phyloP scores from a whole-genome alignment of 257 asterid species.

The Solanum paucissectum region DNA sequence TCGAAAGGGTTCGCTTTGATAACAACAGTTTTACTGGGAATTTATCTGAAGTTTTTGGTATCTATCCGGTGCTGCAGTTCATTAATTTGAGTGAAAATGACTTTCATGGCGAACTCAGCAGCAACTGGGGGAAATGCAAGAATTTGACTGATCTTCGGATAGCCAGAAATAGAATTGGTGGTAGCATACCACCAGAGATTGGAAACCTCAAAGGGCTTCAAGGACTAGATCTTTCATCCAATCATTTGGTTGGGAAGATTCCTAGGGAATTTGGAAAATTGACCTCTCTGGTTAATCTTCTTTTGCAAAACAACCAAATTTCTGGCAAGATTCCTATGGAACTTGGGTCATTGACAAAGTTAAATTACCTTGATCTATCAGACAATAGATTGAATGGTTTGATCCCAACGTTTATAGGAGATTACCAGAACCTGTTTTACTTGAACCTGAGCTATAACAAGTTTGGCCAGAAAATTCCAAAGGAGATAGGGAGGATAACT shows the following conservation, averaged over 20 bases:
- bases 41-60: background rate
- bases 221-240: background rate
- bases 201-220: background rate
- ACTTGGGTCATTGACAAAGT: background rate
- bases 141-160: background rate
- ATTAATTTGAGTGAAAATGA: background rate
- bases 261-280: constrained; percentile 1
- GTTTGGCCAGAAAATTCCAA: background rate
- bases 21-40: background rate
- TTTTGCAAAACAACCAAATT: background rate
- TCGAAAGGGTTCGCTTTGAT: background rate
- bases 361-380: background rate
- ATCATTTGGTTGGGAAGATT: background rate
- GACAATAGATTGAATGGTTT: background rate
- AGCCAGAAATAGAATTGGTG: background rate
- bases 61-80: background rate
- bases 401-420: background rate
- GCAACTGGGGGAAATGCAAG: background rate
- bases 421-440: accelerated
- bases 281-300: background rate
- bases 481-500: background rate
- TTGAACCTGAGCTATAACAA: constrained; percentile 1
- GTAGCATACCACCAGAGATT: constrained; percentile 3
- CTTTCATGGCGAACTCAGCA: constrained; percentile 2
- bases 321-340: background rate